Percentiles rank a stretch among this genome's conserved stretches.
Conservation (phyloP, 75 land plant species). For the Pseudotsuga menziesii region DNA sequence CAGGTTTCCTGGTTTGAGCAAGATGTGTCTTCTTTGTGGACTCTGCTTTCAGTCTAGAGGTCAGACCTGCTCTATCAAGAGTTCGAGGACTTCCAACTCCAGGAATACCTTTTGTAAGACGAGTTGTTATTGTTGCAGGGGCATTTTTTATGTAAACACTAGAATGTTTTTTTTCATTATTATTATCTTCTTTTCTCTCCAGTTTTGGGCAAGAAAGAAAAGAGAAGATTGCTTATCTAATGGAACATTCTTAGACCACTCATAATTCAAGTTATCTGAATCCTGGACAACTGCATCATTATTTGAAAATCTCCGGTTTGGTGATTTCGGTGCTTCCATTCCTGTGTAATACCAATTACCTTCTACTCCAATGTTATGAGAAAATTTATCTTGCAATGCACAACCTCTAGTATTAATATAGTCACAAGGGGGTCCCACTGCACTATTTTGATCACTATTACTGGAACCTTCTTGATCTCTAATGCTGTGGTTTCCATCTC, state of each 20-base stretch:
- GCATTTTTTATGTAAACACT: background rate
- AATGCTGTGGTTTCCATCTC: slow-evolving; percentile 15
- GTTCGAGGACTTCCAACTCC: slow-evolving; percentile 12
- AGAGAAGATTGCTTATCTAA: background rate
- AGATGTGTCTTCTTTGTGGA: slow-evolving; percentile 10
- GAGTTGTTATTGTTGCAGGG: slow-evolving; percentile 10
- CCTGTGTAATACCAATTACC: background rate
- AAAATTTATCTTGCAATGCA: slow-evolving; percentile 3
- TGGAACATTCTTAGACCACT: slow-evolving; percentile 3
- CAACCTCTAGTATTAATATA: slow-evolving; percentile 3
- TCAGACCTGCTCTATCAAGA: background rate
- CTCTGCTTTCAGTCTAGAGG: slow-evolving; percentile 10
- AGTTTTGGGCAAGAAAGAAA: background rate
- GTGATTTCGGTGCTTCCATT: background rate
- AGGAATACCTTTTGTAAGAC: slow-evolving; percentile 5
- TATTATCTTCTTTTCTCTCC: background rate
- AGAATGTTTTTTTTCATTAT: background rate
- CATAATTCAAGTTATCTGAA: background rate
- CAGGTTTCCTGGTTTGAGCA: slow-evolving; percentile 8
- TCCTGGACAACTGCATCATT: background rate
- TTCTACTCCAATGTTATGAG: slow-evolving; percentile 7
- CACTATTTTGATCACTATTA: slow-evolving; percentile 3
- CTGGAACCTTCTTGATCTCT: slow-evolving; percentile 11
- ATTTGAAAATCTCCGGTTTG: background rate
- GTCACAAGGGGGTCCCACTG: slow-evolving; percentile 9